Evolutionary conservation across 2,329 filamentous ascomycete species (phyloP), one percentile per base, ranked within the genome.

Genomic region (Penicillium sp.): DNA sequence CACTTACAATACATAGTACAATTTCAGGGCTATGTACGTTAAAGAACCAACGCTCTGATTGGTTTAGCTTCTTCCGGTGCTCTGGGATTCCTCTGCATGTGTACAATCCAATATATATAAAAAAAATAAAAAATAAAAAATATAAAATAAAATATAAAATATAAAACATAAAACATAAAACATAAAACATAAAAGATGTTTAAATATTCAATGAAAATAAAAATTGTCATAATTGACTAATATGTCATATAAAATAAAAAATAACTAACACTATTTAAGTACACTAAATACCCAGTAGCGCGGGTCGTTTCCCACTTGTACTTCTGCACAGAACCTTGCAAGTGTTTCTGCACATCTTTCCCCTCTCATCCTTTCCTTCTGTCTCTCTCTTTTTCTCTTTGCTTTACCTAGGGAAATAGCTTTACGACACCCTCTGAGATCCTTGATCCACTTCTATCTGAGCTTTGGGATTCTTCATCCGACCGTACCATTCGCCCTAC

Each of bases 271-370:
- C 22, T 22, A 22, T 22, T 22, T 22, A 31, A 31, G 30, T 4
- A 31, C 11, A 31, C 30, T 31, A 31, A 31, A 31, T 31, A 11
- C 30, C 45, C 45, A 25, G 38, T 30, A 45, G 49, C 25, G 43
- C 35, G 50, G 50, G 14, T 42, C 42, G 25, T 52, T 51, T 26
- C 41, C 41, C 31, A 38, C 28, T 17, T 50, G 43, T 55, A 40
- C 46, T 40, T 50, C 51, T 42, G 37, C 45, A 46, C 22, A 22
- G 22, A 22, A 22, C 22, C 22, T 22, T 22, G 22, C 2, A 22
- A 22, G 22, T 22, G 22, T 31, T 31, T 31, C 36, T 43, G 48
- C 42, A 30, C 42, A 44, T 38, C 47, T 31, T 48, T n/a, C 40
- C 42, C 45, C 44, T 49, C 35, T 41, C 46, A 35, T 48, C 38